A percentile compares a stretch with the other conserved stretches of the same genome.
Evolutionary conservation across 73 alveolate genomes (phyloP).

Genomic region (Paramecium sonneborni): DNA sequence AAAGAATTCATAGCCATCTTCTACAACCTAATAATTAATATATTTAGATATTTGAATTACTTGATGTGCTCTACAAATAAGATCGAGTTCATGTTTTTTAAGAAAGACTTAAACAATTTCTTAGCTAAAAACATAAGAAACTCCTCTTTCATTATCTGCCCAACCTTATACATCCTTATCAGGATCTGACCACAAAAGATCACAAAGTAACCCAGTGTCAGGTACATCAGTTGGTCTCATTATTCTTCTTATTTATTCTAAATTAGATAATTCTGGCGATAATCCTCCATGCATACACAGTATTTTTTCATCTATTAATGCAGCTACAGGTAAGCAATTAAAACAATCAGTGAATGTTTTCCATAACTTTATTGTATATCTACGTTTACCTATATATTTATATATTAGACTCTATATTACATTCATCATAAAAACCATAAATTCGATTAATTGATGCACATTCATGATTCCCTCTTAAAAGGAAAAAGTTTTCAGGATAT

Average conservation of each 20-base stretch:
- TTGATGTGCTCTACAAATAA: conserved; percentile 96
- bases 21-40: conserved; percentile 78
- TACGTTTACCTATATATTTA: conserved; percentile 63
- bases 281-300: conserved; percentile 99
- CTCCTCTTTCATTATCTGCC: conserved; percentile 98
- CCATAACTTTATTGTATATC: conserved; percentile 98
- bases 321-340: conserved; percentile 99
- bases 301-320: conserved; percentile 97
- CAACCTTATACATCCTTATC: conserved; percentile 94
- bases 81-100: conserved; percentile 91
- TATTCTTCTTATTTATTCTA: conserved; percentile 94
- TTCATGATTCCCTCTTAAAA: conserved; percentile 99
- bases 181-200: conserved; percentile 99
- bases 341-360: conserved; percentile 98
- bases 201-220: conserved; percentile 98
- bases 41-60: conserved; percentile 40
- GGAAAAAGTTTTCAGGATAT: conserved; percentile 98
- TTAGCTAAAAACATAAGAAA: conserved; percentile 86
- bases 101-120: conserved; percentile 89
- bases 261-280: conserved; percentile 91
- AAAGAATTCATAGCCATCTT: conserved; percentile 99
- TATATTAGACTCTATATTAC: conserved; percentile 71
- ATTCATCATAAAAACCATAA: conserved; percentile 99
- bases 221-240: conserved; percentile 99
- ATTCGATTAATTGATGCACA: conserved; percentile 98